These are phyloP conservation scores for Mediolabrus comicus DNA, from an alignment of 108 stramenopile species.

Conservation along the genomic window DNA sequence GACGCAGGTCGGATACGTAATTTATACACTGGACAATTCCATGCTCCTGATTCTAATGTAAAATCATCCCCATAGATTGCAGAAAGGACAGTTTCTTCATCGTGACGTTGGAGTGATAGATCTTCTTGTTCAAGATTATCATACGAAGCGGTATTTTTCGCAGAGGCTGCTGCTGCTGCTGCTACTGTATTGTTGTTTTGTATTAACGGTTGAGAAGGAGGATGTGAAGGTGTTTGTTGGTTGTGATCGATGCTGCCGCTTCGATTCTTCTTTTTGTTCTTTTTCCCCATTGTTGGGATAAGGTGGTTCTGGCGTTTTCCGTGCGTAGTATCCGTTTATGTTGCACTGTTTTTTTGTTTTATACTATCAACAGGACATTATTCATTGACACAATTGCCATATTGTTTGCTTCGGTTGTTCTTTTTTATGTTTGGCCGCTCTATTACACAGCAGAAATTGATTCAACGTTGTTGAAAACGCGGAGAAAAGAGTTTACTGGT, in stretches of 20 bases:
- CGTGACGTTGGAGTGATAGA: constrained; percentile 61
- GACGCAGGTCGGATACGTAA: constrained; percentile 24
- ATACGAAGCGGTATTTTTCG: background rate
- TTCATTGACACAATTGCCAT: no score
- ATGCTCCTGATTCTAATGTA: constrained; percentile 41
- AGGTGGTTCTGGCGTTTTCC: no score
- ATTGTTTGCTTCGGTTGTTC: no score
- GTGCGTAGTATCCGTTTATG: no score
- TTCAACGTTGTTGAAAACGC: no score
- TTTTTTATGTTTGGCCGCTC: no score
- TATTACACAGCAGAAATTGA: no score
- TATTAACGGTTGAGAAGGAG: background rate
- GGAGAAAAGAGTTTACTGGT: no score
- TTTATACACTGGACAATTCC: constrained; percentile 42
- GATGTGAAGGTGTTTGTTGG: background rate
- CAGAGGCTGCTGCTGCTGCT: background rate
- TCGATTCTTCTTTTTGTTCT: constrained; percentile 23
- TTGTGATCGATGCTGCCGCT: constrained; percentile 22
- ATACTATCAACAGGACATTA: no score
- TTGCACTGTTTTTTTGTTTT: no score
- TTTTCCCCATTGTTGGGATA: constrained; percentile 27
- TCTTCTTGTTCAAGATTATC: constrained; percentile 46
- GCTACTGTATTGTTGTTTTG: background rate
- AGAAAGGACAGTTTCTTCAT: constrained; percentile 74
- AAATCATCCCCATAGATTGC: constrained; percentile 82